These are phyloP conservation scores for Brasenia schreberi DNA, from an alignment of 164 flowering plant species.

Conservation along the genomic window DNA sequence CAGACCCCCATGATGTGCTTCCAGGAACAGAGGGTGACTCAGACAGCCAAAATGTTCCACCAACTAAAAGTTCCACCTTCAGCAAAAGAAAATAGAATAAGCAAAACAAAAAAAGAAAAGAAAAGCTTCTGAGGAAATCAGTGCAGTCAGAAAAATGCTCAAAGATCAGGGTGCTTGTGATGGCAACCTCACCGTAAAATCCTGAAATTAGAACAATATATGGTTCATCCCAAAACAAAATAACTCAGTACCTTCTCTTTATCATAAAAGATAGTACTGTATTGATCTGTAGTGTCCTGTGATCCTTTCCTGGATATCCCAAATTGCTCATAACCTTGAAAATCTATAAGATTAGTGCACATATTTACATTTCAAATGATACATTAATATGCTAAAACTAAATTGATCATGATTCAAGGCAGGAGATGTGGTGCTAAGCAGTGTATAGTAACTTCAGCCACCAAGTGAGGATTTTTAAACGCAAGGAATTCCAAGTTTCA, in stretches of 20 bases:
- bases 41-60: slow-evolving; percentile 96
- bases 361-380: neutral
- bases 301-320: slow-evolving; percentile 90
- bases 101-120: neutral
- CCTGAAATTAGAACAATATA: neutral
- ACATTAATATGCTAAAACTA: neutral
- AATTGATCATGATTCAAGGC: neutral
- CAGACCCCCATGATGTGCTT: slow-evolving; percentile 85
- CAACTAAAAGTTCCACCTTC: slow-evolving; percentile 90
- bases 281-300: slow-evolving; percentile 70
- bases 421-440: neutral
- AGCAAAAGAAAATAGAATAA: slow-evolving; percentile 2
- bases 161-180: neutral
- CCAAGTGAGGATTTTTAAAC: neutral
- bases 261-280: slow-evolving; percentile 83
- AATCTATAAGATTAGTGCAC: neutral
- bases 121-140: neutral
- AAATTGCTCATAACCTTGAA: slow-evolving; percentile 72
- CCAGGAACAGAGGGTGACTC: slow-evolving; percentile 98
- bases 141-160: neutral
- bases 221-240: neutral
- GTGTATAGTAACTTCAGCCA: neutral
- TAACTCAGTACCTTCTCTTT: slow-evolving; percentile 59
- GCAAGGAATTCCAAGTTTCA: no score
- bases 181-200: neutral